Conservation (phyloP, 768 basidiomycete genomes). For the Hebeloma cylindrosporum region DNA sequence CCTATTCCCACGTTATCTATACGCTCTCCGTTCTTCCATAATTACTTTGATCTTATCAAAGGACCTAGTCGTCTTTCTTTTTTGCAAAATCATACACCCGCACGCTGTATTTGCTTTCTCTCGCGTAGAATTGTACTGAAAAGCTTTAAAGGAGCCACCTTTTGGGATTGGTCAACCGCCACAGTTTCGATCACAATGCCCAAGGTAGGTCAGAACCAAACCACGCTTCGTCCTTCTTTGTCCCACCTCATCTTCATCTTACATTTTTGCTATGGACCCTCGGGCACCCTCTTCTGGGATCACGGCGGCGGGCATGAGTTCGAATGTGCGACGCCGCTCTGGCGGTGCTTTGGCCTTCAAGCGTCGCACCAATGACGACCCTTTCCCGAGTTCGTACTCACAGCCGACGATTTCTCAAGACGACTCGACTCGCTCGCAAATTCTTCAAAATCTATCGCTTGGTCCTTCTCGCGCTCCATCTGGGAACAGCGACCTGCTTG, state of each 20-base stretch:
- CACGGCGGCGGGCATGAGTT: constrained; percentile 1
- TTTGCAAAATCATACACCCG: constrained; percentile 6
- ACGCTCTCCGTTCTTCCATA: constrained; percentile 4
- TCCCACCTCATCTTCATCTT: background rate
- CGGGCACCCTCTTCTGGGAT: constrained; percentile 11
- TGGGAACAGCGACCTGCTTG: no score
- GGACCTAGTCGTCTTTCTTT: constrained; percentile 4
- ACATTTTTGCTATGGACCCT: constrained; percentile 8
- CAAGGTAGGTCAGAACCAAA: background rate
- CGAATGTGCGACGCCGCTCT: constrained; percentile 19
- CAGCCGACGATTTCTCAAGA: constrained; percentile 12
- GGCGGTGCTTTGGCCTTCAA: constrained; percentile 13
- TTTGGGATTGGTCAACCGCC: constrained; percentile 9
- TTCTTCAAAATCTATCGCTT: background rate
- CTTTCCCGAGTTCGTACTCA: constrained; percentile 16
- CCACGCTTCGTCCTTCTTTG: background rate
- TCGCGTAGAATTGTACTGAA: constrained; percentile 1
- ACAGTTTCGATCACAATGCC: constrained; percentile 5
- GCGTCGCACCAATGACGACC: constrained; percentile 9
- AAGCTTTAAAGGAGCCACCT: no score
- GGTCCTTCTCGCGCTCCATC: background rate
- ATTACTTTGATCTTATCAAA: constrained; percentile 8
- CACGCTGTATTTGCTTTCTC: background rate
- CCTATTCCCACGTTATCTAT: constrained; percentile 4
- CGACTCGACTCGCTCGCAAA: background rate